Evolutionary conservation across 495 filamentous ascomycete genomes (phyloP), one percentile per base, ranked within the genome.

Genomic region (Penicillium canescens): DNA sequence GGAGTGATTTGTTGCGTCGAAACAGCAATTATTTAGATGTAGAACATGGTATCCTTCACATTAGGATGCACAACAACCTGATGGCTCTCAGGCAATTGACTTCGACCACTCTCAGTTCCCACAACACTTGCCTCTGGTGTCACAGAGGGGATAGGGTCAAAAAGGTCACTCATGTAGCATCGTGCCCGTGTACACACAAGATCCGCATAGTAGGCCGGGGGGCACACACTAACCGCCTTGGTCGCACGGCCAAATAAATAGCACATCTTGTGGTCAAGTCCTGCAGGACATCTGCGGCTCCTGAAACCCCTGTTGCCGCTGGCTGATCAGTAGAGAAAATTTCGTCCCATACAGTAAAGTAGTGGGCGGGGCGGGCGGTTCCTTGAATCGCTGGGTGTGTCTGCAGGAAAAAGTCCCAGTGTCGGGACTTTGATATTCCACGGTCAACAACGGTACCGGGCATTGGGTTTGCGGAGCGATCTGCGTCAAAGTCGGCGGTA

Each of bases 361-460:
- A 96, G 63, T 91, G 88, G 1, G 84, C 85, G 0, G 88, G 85
- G 3, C 86, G 78, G 0, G 90, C 91, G 5, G 92, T 96, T n/a
- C 92, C 92, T 69, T 96, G 86, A 18, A 96, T 77, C 1, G 88
- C 87, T 9, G 79, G 74, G 67, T 96, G 93, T 0, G 92, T 85
- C 55, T 92, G 86, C 13, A 96, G 70, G 72, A 81, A 97, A 67
- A 94, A 96, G 60, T 96, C 91, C 77, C 85, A 92, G 46, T 79
- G 73, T 13, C 78, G 76, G 38, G 82, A 81, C 54, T 85, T 84
- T 8, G 88, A 93, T 18, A 95, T 80, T 12, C 89, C 86, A 34
- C 89, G 83, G 68, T 96, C 92, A 6, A 96, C 90, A 2, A 96
- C 79, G 5, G 91, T 96, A 6, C 92, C 93, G 41, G 82, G 83